Base-by-base conservation (phyloP, 129 eudicot genomes). In the Lonicera japonica region DNA sequence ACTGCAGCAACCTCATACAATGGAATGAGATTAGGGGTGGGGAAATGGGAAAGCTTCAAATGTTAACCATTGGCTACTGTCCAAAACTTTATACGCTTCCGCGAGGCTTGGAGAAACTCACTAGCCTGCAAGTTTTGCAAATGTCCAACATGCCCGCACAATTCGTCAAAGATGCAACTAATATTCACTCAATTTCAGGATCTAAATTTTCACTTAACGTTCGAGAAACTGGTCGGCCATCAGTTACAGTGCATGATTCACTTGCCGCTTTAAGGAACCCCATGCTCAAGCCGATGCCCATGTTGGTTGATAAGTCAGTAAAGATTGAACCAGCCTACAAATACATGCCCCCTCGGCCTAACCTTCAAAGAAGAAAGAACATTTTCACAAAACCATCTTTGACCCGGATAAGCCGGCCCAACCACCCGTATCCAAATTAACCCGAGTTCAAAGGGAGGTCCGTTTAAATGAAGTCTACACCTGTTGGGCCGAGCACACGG, bases 1-100 rank as follows among this genome's bases (percentile, higher is more conserved):
- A 60, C 1, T 60, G 65, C 20, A 60, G 50, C 18, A 39, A 38
- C n/a, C 51, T 60, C 50, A 38, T 14, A 21, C 22, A 34, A 40
- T 60, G 65, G 50, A 60, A 13, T 14, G 52, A 60, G 48, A 36
- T 60, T 36, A 17, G 21, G 9, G 52, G 38, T 60, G 51, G 65
- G 19, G 52, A 50, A 34, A 60, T 60, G 65, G 65, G 48, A 13
- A 38, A 60, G 21, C 64, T 60, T n/a, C 25, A 60, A 38, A 60
- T 34, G 64, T 50, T 60, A 20, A 34, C 48, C 23, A 60, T 60
- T 34, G 64, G 50, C 36, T 38, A 29, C 11, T 60, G 64, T 18
- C 64, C 64, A 7, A 60, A 60, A 36, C 64, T 60, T 60, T 18
- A n/a, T 5, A 39, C 2, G n/a, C 64, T 39, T 1, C 64, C 64